A percentile compares a stretch with the other conserved stretches of the same genome.
Conservation (phyloP, 148 eudicot species). For the Persicaria tinctoria region DNA sequence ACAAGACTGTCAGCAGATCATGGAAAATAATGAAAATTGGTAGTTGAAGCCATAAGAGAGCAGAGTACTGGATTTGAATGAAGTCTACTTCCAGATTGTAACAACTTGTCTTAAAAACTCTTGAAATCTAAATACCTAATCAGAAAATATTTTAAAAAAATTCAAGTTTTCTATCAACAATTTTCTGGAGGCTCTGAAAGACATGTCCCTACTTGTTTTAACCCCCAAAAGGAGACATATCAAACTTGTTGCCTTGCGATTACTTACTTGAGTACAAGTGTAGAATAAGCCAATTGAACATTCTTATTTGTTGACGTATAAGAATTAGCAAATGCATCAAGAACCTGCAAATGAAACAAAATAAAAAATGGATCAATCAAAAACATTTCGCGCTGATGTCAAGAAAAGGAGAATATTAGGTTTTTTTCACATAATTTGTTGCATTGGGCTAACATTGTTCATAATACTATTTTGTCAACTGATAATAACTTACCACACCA, state of each 20-base stretch:
- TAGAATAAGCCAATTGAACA: constrained; percentile 80
- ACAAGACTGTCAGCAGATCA: neutral
- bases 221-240: neutral
- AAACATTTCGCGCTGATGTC: neutral
- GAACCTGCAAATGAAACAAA: constrained; percentile 50
- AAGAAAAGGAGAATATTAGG: neutral
- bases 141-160: neutral
- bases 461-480: neutral
- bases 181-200: neutral
- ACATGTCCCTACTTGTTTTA: neutral
- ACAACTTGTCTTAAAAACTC: neutral
- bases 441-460: neutral
- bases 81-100: neutral
- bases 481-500: neutral
- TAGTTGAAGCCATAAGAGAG: constrained; percentile 2
- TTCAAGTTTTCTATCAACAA: neutral
- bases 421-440: neutral
- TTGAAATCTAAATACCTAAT: neutral
- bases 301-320: constrained; percentile 70
- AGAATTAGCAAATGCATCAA: constrained; percentile 73
- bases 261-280: constrained; percentile 90
- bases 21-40: neutral
- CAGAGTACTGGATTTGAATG: neutral
- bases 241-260: neutral
- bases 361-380: no score